Percentiles rank a stretch among this genome's conserved stretches.
These are phyloP conservation scores for Flaveria linearis DNA, from an alignment of 129 eudicot species.

Conservation along the genomic window DNA sequence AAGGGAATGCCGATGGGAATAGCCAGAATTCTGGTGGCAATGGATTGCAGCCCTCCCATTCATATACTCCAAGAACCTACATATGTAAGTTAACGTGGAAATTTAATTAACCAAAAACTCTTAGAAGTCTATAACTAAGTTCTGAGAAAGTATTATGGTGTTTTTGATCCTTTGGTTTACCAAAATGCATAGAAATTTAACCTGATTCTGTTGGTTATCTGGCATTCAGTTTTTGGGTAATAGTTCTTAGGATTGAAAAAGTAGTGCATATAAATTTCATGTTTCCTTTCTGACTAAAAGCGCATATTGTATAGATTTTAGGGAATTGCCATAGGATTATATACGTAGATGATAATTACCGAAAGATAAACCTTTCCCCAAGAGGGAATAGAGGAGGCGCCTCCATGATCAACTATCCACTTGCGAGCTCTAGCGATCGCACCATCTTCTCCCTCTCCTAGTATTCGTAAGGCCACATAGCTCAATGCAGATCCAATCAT, in stretches of 20 bases:
- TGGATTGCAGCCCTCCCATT: slow-evolving; percentile 71
- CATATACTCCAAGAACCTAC: slow-evolving; percentile 62
- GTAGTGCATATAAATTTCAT: not conserved
- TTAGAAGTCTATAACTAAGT: not conserved
- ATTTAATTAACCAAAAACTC: too few species aligned
- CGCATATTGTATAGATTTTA: not conserved
- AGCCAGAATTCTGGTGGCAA: slow-evolving; percentile 77
- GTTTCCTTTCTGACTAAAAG: not conserved
- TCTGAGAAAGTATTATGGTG: too few species aligned
- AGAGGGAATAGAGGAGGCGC: slow-evolving; percentile 43
- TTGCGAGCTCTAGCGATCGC: slow-evolving; percentile 34
- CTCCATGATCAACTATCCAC: slow-evolving; percentile 44
- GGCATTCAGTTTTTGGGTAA: too few species aligned
- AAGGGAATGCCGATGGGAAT: slow-evolving; percentile 62
- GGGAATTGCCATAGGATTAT: not conserved
- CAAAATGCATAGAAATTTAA: too few species aligned
- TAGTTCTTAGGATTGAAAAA: not conserved
- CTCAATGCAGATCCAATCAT: slow-evolving; percentile 43
- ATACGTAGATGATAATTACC: slow-evolving; percentile 22
- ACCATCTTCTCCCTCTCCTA: slow-evolving; percentile 40
- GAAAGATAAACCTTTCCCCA: slow-evolving; percentile 50
- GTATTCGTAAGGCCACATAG: slow-evolving; percentile 39
- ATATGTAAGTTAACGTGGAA: not conserved
- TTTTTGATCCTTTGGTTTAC: too few species aligned
- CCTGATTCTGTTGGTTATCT: too few species aligned